Evolutionary conservation across 2,329 filamentous ascomycete genomes (phyloP).

Genomic region (Fusarium setosum): DNA sequence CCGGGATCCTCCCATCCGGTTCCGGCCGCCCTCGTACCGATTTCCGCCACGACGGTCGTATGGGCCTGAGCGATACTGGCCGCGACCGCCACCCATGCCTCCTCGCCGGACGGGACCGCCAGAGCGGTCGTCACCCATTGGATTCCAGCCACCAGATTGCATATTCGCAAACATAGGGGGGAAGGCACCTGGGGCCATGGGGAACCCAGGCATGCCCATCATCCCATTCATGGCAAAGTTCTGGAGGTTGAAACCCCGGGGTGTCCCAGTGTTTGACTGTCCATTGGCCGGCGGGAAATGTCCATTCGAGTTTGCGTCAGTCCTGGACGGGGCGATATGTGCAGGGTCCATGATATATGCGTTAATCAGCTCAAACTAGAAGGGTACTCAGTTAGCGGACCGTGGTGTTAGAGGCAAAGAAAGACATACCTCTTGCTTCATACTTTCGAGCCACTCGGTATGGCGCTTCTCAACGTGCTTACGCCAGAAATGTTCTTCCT

Average conservation of each 20-base stretch:
- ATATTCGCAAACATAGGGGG: constrained; percentile 66
- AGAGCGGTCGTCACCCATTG: constrained; percentile 67
- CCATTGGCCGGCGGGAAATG: constrained; percentile 88
- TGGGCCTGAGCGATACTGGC: constrained; percentile 74
- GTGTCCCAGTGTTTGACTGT: constrained; percentile 83
- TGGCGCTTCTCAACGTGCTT: constrained; percentile 99
- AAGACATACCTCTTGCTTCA: constrained; percentile 83
- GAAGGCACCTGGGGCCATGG: constrained; percentile 60
- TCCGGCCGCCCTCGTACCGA: constrained; percentile 61
- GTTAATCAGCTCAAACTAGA: constrained; percentile 88
- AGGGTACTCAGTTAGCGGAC: constrained; percentile 26
- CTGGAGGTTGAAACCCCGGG: constrained; percentile 89
- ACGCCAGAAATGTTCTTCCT: constrained; percentile 95
- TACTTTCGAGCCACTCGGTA: constrained; percentile 82
- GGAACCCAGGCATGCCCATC: constrained; percentile 71
- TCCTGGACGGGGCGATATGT: constrained; percentile 92
- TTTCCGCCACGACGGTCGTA: constrained; percentile 76
- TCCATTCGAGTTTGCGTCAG: constrained; percentile 94
- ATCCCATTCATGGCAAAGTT: constrained; percentile 73
- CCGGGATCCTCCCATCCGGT: constrained; percentile 64
- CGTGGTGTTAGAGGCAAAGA: neutral
- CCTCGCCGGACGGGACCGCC: constrained; percentile 77
- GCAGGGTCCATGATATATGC: constrained; percentile 93
- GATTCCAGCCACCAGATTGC: constrained; percentile 62
- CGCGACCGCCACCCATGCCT: constrained; percentile 62